Evolutionary conservation across 2,329 filamentous ascomycete genomes (phyloP).

Genomic region (Colletotrichum viniferum): DNA sequence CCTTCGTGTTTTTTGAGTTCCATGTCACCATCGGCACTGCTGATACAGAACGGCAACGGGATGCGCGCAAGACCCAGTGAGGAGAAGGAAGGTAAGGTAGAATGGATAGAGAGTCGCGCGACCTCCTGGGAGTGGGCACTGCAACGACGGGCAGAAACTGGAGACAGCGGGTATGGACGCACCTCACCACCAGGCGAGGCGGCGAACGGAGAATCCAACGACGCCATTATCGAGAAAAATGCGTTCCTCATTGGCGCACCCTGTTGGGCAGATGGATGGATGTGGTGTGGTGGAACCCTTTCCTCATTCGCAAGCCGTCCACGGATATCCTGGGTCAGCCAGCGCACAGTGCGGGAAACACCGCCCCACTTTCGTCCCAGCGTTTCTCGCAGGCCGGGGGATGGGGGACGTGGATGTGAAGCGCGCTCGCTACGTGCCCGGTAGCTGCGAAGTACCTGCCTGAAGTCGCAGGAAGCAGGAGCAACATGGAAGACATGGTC

Average conservation of each 20-base stretch:
- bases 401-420: background rate
- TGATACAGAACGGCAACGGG: background rate
- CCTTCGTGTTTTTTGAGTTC: background rate
- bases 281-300: background rate
- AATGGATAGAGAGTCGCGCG: background rate
- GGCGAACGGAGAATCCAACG: background rate
- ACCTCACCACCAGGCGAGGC: background rate
- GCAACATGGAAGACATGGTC: background rate
- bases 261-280: background rate
- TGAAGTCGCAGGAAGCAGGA: background rate
- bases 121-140: background rate
- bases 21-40: background rate
- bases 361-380: background rate
- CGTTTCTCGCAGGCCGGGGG: slow-evolving; percentile 4
- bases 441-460: background rate
- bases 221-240: background rate
- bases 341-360: slow-evolving; percentile 4
- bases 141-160: background rate
- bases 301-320: slow-evolving; percentile 14
- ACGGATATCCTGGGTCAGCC: background rate
- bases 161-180: background rate
- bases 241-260: background rate
- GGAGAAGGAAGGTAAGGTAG: background rate
- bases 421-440: background rate
- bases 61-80: background rate